These are phyloP conservation scores for Fusarium avenaceum DNA, from an alignment of 2,329 filamentous ascomycete genomes.

Conservation along the genomic window DNA sequence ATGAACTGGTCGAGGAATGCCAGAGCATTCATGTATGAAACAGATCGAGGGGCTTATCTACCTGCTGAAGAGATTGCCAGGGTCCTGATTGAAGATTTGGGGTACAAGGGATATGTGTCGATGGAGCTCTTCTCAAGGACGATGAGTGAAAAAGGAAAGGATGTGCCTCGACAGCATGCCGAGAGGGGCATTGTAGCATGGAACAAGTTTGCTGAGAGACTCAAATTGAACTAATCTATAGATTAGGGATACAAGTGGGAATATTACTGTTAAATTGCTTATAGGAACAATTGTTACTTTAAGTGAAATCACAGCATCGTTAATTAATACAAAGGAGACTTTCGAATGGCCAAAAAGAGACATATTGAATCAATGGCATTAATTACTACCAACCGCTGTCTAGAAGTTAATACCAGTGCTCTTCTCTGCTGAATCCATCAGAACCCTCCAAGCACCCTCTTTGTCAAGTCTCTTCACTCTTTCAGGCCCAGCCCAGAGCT, in stretches of 20 bases:
- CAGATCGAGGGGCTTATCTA: background rate
- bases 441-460: constrained; percentile 18
- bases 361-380: no score
- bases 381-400: no score
- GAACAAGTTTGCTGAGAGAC: constrained; percentile 6
- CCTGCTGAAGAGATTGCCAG: constrained; percentile 11
- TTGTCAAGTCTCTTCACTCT: background rate
- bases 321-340: no score
- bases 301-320: no score
- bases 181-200: constrained; percentile 7
- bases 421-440: constrained; percentile 9
- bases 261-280: no score
- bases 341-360: no score
- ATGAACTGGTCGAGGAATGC: constrained; percentile 30
- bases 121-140: constrained; percentile 28
- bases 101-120: constrained; percentile 10
- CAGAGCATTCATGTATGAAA: constrained; percentile 16
- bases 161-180: constrained; percentile 2
- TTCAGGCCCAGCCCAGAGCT: constrained; percentile 8
- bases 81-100: constrained; percentile 11
- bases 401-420: constrained; percentile 16
- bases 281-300: no score
- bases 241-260: no score
- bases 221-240: background rate
- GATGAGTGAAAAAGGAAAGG: constrained; percentile 10